Base-by-base conservation (phyloP, 73 alveolate genomes). In the Chromera velia region DNA sequence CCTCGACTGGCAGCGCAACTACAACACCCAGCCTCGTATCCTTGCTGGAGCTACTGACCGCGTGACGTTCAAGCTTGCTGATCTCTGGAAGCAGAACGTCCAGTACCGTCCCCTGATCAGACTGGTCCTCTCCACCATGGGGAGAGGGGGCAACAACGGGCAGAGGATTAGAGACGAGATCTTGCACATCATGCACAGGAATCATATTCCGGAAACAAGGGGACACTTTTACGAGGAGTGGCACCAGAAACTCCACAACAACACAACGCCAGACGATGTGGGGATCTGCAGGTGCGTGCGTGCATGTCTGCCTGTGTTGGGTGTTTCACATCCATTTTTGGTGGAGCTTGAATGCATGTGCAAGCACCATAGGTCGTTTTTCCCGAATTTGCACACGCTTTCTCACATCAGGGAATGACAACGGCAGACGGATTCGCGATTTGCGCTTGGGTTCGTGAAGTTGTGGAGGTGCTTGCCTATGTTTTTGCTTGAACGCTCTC, bases 191-290 rank as follows among this genome's bases (percentile, higher is more conserved):
- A 92, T 92, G 92, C 95, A 90, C 76, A 80, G 88, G 19, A 87
- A 88, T 81, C 74, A 83, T 17, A 90, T 90, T n/a, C 81, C 90
- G 7, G 96, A 88, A 81, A 80, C 86, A 30, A 80, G 81, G 45
- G 83, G 86, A 0, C 91, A 90, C 45, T 83, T 83, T 70, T 40
- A 40, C 55, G 55, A 40, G 55, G 94, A 93, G 84, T 93, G 98
- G 98, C 98, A 93, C 85, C 94, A 93, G 81, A 93, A 93, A 83
- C 84, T 93, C 48, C 98, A 93, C 86, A 93, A 93, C 87, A 93
- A 93, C 87, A 91, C 98, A 33, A 91, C 98, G 24, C 96, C 97
- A 0, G 98, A 93, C 73, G 98, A 93, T 87, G 88, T 93, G 34
- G 88, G 88, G 72, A 93, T 93, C 46, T 93, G 98, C 74, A 95